Evolutionary conservation across 1,284 basidiomycete genomes (phyloP), one percentile per base, ranked within the genome.

Genomic region (Afroboletus lepidellus): DNA sequence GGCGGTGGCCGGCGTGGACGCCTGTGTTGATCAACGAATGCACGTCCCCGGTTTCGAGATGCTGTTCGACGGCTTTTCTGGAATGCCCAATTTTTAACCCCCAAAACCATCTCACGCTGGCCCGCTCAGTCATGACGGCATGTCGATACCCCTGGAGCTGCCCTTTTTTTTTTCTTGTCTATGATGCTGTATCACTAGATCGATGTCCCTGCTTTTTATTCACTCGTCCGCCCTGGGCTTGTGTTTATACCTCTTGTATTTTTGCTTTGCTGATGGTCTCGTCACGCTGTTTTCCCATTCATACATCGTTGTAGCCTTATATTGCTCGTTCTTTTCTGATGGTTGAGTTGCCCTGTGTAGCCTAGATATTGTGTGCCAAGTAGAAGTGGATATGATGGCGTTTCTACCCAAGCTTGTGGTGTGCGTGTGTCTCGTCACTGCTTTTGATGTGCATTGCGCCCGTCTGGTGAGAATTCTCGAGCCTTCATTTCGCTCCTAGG

Each of bases 41-140:
- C 21, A 18, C 13, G 8, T 53, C 15, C 8, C 54, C 3, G 58
- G 38, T 0, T 56, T 65, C 15, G 64, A 68, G n/a, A 60, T 66
- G 39, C 18, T 60, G 21, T 63, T 63, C n/a, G 54, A 60, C 6
- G 42, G 41, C 8, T 56, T 63, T 23, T 8, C 39, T 1, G 46
- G 49, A 3, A 50, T 60, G 39, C 29, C 48, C 0, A 48, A 6
- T 1, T 60, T 58, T 15, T 60, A 36, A 48, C 12, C 27, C 27
- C 13, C 29, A 52, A 42, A 37, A 39, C 11, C 42, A 51, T 34
- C 33, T 25, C 21, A 25, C 5, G 18, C 18, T 36, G 4, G 34
- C n/a, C 18, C 16, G 7, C 29, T 13, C 25, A 12, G 53, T 30
- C 15, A 56, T 12, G 9, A 37, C n/a, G 43, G 41, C 21, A 38